A percentile compares a stretch with the other conserved stretches of the same genome.
These are phyloP conservation scores for Alloteropsis semialata DNA, from an alignment of 176 grass and related monocot genomes.

Conservation along the genomic window DNA sequence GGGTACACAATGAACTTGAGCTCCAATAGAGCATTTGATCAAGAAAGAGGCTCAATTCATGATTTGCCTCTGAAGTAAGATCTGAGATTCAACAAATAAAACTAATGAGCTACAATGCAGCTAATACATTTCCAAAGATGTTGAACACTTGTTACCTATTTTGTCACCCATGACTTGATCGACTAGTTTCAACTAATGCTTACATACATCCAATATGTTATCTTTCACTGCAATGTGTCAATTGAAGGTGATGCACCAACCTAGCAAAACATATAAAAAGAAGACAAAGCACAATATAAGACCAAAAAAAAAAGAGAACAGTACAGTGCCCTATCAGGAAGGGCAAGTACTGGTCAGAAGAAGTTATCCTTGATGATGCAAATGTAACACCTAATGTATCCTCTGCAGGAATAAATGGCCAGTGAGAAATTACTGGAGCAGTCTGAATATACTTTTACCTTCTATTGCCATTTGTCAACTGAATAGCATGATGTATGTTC, in stretches of 20 bases:
- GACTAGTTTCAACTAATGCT: slow-evolving; percentile 10
- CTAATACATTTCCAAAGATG: background rate
- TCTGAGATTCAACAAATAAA: background rate
- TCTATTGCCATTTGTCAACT: slow-evolving; percentile 10
- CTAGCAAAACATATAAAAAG: background rate
- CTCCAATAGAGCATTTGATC: background rate
- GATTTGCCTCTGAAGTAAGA: slow-evolving; percentile 4
- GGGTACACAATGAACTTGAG: background rate
- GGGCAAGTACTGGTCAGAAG: background rate
- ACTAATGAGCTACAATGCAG: background rate
- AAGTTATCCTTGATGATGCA: background rate
- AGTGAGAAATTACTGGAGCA: background rate
- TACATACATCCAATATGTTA: background rate
- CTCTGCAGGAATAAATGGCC: background rate
- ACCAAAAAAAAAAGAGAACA: background rate
- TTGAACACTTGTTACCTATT: background rate
- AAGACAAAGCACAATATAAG: background rate
- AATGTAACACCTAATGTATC: background rate
- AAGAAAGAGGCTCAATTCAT: background rate
- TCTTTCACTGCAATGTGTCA: background rate
- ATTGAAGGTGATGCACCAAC: background rate
- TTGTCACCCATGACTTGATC: background rate
- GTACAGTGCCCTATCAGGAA: background rate
- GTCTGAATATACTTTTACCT: background rate
- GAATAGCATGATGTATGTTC: background rate